Evolutionary conservation across 805 yeast genomes (phyloP).

Genomic region (Kuraishia cidri): DNA sequence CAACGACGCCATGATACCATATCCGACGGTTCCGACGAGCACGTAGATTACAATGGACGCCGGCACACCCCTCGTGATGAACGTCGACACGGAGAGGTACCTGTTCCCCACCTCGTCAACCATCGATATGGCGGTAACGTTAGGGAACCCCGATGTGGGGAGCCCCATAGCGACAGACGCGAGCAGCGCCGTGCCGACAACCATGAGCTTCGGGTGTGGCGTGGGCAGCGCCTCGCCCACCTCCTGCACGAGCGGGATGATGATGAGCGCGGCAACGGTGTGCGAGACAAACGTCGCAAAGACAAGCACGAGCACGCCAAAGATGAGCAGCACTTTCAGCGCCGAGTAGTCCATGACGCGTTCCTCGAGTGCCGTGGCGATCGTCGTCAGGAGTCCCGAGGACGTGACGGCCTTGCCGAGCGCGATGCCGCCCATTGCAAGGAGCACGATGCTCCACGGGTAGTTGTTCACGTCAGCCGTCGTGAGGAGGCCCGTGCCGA

Average conservation of each 20-base stretch:
- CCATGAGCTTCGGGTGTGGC: slow-evolving; percentile 36
- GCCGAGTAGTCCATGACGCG: slow-evolving; percentile 31
- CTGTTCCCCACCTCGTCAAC: slow-evolving; percentile 45
- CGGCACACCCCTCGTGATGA: slow-evolving; percentile 45
- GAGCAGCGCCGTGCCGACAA: slow-evolving; percentile 38
- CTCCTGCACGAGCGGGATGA: slow-evolving; percentile 40
- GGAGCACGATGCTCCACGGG: slow-evolving; percentile 46
- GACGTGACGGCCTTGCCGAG: slow-evolving; percentile 42
- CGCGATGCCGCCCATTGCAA: slow-evolving; percentile 50
- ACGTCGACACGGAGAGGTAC: slow-evolving; percentile 35
- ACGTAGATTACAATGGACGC: slow-evolving; percentile 34
- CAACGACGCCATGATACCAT: slow-evolving; percentile 31
- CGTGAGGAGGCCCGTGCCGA: slow-evolving; percentile 39
- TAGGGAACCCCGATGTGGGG: slow-evolving; percentile 49
- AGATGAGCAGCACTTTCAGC: slow-evolving; percentile 35
- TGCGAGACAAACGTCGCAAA: slow-evolving; percentile 49
- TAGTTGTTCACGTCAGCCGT: slow-evolving; percentile 39
- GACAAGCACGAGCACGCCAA: slow-evolving; percentile 37
- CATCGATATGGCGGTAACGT: slow-evolving; percentile 48
- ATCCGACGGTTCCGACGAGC: slow-evolving; percentile 37
- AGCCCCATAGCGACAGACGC: slow-evolving; percentile 51
- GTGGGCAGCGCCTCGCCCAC: slow-evolving; percentile 34
- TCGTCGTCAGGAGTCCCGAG: slow-evolving; percentile 36
- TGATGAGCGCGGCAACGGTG: slow-evolving; percentile 45
- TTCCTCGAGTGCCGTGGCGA: slow-evolving; percentile 33